phyloP scores from a whole-genome alignment of 2,329 filamentous ascomycete genomes.

The Fusarium domesticum region DNA sequence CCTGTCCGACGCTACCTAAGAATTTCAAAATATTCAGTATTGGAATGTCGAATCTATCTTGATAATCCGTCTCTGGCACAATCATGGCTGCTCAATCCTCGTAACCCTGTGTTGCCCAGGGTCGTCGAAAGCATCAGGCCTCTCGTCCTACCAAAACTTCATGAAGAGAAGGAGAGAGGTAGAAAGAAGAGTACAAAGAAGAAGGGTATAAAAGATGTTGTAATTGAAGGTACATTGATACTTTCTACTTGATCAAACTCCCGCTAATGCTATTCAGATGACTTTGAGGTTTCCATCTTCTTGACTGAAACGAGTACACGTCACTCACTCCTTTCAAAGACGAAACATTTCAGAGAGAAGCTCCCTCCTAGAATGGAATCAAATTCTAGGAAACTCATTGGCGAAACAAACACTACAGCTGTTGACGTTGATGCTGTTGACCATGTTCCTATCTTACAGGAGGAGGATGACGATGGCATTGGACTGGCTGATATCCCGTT shows the following conservation, averaged over 20 bases:
- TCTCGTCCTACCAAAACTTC: conserved; percentile 82
- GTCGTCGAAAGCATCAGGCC: conserved; percentile 84
- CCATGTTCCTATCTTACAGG: conserved; percentile 41
- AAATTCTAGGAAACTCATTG: conserved; percentile 61
- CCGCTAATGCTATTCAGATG: conserved; percentile 56
- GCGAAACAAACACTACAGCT: conserved; percentile 52
- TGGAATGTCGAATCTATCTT: conserved; percentile 96
- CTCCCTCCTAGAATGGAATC: conserved; percentile 53
- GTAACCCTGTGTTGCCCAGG: conserved; percentile 71
- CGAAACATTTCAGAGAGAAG: conserved; percentile 70
- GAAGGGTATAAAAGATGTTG: conserved; percentile 82
- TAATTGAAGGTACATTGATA: conserved; percentile 62
- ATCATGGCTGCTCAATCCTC: conserved; percentile 78
- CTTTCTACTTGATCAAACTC: not conserved
- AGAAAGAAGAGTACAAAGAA: conserved; percentile 68
- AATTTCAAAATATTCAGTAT: conserved; percentile 87
- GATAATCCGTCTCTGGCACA: conserved; percentile 82
- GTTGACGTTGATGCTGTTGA: conserved; percentile 49
- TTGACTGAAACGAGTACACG: conserved; percentile 80
- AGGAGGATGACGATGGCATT: conserved; percentile 44
- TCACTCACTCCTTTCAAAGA: conserved; percentile 82
- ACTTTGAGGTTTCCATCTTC: conserved; percentile 94
- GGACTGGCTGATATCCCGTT: conserved; percentile 37
- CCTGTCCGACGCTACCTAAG: conserved; percentile 85
- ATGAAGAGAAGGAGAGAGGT: conserved; percentile 69